Evolutionary conservation across 2,329 filamentous ascomycete genomes (phyloP), one percentile per base, ranked within the genome.

Genomic region (Fusarium sp.): DNA sequence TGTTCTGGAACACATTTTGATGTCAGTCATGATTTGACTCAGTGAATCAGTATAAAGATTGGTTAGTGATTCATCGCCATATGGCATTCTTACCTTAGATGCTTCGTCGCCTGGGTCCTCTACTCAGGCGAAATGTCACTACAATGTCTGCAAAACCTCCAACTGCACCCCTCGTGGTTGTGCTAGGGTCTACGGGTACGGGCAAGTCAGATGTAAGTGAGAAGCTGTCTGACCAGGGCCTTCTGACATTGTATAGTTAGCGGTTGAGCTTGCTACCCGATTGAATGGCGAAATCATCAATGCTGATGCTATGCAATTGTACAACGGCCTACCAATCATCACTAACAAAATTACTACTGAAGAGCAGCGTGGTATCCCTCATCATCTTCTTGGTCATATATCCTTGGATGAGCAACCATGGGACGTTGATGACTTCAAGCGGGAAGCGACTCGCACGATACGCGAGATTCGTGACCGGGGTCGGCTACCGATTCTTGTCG

Each of bases 251-350:
- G 46, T 9, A 8, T 68, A 97, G 94, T 88, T 98, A 72, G 96
- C 96, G 11, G 91, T 99, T 43, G 93, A 97, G 69, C 83, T 99
- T 54, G 96, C 97, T 2, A 86, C 86, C 44, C 89, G 87, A 24
- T 95, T 94, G 81, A 91, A 96, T 79, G 96, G 97, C 77, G 96
- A 99, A 80, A 88, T 99, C 55, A 94, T 99, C 82, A 99, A 99
- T 78, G 93, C 93, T 49, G 96, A 99, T 84, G 96, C 96, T 42
- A 97, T 99, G 94, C 96, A 99, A 79, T 90, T 99, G 82, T 99
- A 99, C 80, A 87, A 88, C 56, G 96, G 96, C 5, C 84, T 99
- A 45, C 94, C 96, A 8, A 91, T 98, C 70, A 95, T 98, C 73
- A 99, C 96, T 27, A 99, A 99, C 80, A 97, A 98, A 79, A 92